Conservation (phyloP, 768 basidiomycete genomes). For the Mycena polygramma region DNA sequence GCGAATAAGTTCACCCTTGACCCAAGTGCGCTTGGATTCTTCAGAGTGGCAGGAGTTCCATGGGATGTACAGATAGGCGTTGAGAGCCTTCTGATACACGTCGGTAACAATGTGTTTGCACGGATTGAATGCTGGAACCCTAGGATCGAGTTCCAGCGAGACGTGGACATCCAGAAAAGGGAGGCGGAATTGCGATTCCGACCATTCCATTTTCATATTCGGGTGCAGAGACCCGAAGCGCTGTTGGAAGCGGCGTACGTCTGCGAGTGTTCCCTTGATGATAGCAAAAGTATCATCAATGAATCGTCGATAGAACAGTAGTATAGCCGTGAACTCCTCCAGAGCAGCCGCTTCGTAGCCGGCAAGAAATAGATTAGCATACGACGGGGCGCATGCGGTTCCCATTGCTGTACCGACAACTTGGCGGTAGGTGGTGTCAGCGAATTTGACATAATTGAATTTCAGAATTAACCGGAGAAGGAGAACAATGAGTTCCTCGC, state of each 20-base stretch:
- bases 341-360: conserved; percentile 21
- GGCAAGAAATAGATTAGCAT: conserved; percentile 35
- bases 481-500: conserved; percentile 25
- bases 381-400: conserved; percentile 31
- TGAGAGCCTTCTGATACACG: too few species aligned
- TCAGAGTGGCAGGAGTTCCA: too few species aligned
- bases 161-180: background rate
- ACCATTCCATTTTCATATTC: conserved; percentile 6
- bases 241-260: conserved; percentile 2
- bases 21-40: too few species aligned
- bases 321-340: conserved; percentile 16
- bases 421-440: conserved; percentile 20
- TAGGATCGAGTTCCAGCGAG: too few species aligned
- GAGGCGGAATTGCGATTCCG: background rate
- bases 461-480: conserved; percentile 29
- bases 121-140: too few species aligned
- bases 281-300: too few species aligned
- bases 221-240: conserved; percentile 7
- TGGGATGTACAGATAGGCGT: too few species aligned
- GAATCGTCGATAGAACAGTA: conserved; percentile 28
- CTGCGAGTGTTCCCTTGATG: background rate
- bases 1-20: too few species aligned
- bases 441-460: conserved; percentile 31
- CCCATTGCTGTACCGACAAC: conserved; percentile 34
- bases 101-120: too few species aligned